Base-by-base conservation (phyloP, 2,329 filamentous ascomycete genomes). In the Rachicladosporium sp. region DNA sequence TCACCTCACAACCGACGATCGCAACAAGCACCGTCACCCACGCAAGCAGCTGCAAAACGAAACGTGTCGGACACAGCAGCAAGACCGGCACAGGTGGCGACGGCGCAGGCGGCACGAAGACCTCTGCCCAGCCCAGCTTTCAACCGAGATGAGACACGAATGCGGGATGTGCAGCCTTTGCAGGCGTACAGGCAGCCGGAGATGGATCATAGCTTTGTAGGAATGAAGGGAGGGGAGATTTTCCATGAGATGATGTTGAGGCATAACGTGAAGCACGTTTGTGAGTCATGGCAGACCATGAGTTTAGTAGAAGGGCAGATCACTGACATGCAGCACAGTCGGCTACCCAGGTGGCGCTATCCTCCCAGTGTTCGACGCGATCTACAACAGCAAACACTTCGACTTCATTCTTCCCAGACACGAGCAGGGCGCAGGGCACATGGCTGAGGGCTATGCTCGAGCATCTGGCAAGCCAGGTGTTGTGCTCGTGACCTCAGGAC, bases 171-270 rank as follows among this genome's bases (percentile, higher is more conserved):
- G 40, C 62, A 66, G 49, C 66, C 66, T 32, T 53, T 69, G 50
- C 59, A 62, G 55, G 64, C 63, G 38, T 68, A 63, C 56, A 57
- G 60, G 43, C 57, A 62, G 40, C 66, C 62, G 13, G 66, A 69
- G 50, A 67, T 71, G 66, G 68, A 70, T 55, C 67, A 71, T 51
- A 68, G 65, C 45, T 93, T 96, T 63, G 86, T 96, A 57, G 89
- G 89, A 47, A 89, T 88, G 73, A 93, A 78, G 36, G 89, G 91
- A 58, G 91, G 91, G 58, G 81, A 95, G 64, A 95, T 96, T 53
- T 94, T 96, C 65, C 88, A 96, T 63, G 89, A 96, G 67, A 96
- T 96, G 89, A 95, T 98, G 88, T 73, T 93, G 46, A 75, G 89
- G 57, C 83, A 89, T 53, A 76, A 72, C 52, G 89, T 98, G 41